phyloP scores from a whole-genome alignment of 2,329 filamentous ascomycete species.

The Sphaerulina populicola region DNA sequence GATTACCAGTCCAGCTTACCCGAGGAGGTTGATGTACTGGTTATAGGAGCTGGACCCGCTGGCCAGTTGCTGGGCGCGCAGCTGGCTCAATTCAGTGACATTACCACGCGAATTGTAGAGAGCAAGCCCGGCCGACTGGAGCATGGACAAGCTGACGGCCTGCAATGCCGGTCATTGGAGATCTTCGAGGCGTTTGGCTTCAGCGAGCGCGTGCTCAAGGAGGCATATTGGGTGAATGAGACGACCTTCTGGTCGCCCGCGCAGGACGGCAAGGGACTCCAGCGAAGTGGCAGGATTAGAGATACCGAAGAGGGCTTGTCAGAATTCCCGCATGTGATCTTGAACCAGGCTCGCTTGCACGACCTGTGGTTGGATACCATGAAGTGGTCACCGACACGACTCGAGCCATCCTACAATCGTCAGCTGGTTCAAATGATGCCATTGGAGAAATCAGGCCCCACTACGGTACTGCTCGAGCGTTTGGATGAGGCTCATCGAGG shows the following conservation, averaged over 20 bases:
- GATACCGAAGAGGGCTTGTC: slow-evolving; percentile 56
- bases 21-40: slow-evolving; percentile 40
- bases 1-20: slow-evolving; percentile 30
- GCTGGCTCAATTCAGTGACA: slow-evolving; percentile 42
- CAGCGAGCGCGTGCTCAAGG: slow-evolving; percentile 55
- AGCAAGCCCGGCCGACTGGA: slow-evolving; percentile 27
- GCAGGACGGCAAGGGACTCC: slow-evolving; percentile 46
- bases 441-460: slow-evolving; percentile 39
- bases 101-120: slow-evolving; percentile 43
- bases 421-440: slow-evolving; percentile 22
- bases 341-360: slow-evolving; percentile 66
- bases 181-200: slow-evolving; percentile 68
- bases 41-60: slow-evolving; percentile 45
- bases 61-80: slow-evolving; percentile 45
- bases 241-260: slow-evolving; percentile 55
- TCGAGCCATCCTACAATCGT: slow-evolving; percentile 29
- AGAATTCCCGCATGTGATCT: slow-evolving; percentile 56
- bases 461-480: slow-evolving; percentile 42
- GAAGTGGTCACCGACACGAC: slow-evolving; percentile 27
- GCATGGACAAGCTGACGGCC: slow-evolving; percentile 44
- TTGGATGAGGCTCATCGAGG: slow-evolving; percentile 30
- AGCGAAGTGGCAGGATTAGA: slow-evolving; percentile 52
- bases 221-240: slow-evolving; percentile 59
- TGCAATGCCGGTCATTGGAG: slow-evolving; percentile 60
- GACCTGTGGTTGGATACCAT: slow-evolving; percentile 34